These are phyloP conservation scores for Lepiota venenata DNA, from an alignment of 768 basidiomycete species.

Conservation along the genomic window DNA sequence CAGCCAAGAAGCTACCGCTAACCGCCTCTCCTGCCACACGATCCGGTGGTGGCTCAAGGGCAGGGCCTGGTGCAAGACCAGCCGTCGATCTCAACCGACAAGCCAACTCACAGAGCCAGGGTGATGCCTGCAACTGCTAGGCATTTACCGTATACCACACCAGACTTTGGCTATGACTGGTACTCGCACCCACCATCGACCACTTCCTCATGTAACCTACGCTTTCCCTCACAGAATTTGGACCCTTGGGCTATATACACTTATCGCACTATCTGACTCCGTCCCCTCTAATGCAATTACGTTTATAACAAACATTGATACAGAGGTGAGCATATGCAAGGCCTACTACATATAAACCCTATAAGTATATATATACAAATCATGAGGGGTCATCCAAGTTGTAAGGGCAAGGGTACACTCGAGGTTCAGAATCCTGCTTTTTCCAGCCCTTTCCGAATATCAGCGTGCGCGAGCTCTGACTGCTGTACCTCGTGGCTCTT, in stretches of 20 bases:
- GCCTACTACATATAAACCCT: background rate
- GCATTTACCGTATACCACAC: background rate
- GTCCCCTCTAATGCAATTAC: slow-evolving; percentile 10
- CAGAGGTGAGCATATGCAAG: background rate
- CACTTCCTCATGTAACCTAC: slow-evolving; percentile 21
- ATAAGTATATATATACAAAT: background rate
- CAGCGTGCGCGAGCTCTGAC: slow-evolving; percentile 55
- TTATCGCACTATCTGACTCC: slow-evolving; percentile 8
- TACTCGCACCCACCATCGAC: slow-evolving; percentile 12
- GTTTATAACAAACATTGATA: background rate
- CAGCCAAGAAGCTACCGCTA: slow-evolving; percentile 89
- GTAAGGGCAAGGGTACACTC: background rate
- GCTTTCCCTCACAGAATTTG: slow-evolving; percentile 25
- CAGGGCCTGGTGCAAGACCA: slow-evolving; percentile 50
- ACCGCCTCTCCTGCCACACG: slow-evolving; percentile 67
- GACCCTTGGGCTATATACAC: slow-evolving; percentile 35
- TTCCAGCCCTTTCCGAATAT: slow-evolving; percentile 65
- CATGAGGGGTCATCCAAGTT: background rate
- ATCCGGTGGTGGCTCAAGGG: slow-evolving; percentile 46
- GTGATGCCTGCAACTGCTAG: slow-evolving; percentile 79
- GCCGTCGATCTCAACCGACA: slow-evolving; percentile 86
- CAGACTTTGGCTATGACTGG: background rate
- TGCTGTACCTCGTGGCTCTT: slow-evolving; percentile 60
- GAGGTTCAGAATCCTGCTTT: slow-evolving; percentile 57
- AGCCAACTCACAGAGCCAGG: slow-evolving; percentile 43